These are phyloP conservation scores for Acer campestre DNA, from an alignment of 345 rosid species.

Conservation along the genomic window DNA sequence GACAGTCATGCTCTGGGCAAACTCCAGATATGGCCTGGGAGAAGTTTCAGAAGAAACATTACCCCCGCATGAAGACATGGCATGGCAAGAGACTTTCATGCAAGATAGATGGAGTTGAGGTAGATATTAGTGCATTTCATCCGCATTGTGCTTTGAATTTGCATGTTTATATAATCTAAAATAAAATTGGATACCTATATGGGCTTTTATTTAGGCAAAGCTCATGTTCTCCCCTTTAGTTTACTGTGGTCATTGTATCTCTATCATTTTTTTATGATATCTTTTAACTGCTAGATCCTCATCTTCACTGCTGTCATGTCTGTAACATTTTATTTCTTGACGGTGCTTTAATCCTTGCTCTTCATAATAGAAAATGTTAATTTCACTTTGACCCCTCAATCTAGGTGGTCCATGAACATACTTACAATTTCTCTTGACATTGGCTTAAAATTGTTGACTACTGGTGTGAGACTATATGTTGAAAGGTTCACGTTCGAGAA, in stretches of 20 bases:
- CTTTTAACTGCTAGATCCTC: neutral
- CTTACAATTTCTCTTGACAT: neutral
- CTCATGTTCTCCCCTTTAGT: neutral
- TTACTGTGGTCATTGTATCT: neutral
- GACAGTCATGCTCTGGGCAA: slow-evolving; percentile 63
- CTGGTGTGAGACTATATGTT: neutral
- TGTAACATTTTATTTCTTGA: neutral
- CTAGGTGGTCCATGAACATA: neutral
- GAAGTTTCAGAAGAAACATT: slow-evolving; percentile 70
- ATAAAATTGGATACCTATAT: neutral
- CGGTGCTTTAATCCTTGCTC: neutral
- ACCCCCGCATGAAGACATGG: slow-evolving; percentile 56
- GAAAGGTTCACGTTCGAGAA: neutral
- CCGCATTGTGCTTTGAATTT: slow-evolving; percentile 1
- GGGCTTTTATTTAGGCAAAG: slow-evolving; percentile 6
- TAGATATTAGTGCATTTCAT: slow-evolving; percentile 24
- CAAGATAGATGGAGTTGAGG: slow-evolving; percentile 81
- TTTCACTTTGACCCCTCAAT: neutral
- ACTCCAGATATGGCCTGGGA: slow-evolving; percentile 88
- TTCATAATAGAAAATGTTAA: too few species aligned
- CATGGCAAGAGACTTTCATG: slow-evolving; percentile 79
- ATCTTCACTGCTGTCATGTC: neutral
- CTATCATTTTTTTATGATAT: neutral
- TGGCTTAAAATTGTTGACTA: neutral
- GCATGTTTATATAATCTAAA: slow-evolving; percentile 7